These are phyloP conservation scores for Penicillium psychrosexuale DNA, from an alignment of 2,329 filamentous ascomycete species.

Conservation along the genomic window DNA sequence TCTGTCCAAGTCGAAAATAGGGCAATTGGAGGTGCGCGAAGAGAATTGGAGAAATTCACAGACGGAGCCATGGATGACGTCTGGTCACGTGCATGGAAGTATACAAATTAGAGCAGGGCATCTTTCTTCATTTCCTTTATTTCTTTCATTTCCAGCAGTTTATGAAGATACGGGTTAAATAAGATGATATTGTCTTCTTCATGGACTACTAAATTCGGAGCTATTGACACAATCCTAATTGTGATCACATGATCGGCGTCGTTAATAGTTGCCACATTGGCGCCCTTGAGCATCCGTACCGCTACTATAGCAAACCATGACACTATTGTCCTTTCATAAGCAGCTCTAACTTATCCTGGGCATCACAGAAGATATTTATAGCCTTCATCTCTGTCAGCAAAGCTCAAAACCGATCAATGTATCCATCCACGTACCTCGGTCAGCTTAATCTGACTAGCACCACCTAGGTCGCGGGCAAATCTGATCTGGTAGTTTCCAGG, in stretches of 20 bases:
- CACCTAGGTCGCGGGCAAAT: conserved; percentile 46
- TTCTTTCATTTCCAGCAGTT: background rate
- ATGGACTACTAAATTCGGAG: too few species aligned
- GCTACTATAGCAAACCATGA: background rate
- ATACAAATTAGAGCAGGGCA: background rate
- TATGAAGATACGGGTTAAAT: background rate
- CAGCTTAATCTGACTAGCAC: conserved; percentile 50
- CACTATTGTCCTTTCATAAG: conserved; percentile 14
- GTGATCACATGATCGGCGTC: too few species aligned
- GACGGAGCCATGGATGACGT: conserved; percentile 20
- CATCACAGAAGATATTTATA: conserved; percentile 58
- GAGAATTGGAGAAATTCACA: conserved; percentile 17
- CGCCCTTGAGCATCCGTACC: too few species aligned
- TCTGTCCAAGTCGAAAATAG: conserved; percentile 5
- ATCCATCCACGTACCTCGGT: conserved; percentile 32
- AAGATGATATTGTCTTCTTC: background rate
- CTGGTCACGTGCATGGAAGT: conserved; percentile 18
- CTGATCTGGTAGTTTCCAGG: conserved; percentile 51
- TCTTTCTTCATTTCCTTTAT: background rate
- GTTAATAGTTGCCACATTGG: too few species aligned
- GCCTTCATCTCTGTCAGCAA: conserved; percentile 32
- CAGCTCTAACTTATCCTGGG: conserved; percentile 53
- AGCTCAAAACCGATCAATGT: background rate
- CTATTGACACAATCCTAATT: too few species aligned
- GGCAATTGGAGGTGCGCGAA: conserved; percentile 11